phyloP scores from a whole-genome alignment of 164 flowering plant genomes.

The Santalum album region DNA sequence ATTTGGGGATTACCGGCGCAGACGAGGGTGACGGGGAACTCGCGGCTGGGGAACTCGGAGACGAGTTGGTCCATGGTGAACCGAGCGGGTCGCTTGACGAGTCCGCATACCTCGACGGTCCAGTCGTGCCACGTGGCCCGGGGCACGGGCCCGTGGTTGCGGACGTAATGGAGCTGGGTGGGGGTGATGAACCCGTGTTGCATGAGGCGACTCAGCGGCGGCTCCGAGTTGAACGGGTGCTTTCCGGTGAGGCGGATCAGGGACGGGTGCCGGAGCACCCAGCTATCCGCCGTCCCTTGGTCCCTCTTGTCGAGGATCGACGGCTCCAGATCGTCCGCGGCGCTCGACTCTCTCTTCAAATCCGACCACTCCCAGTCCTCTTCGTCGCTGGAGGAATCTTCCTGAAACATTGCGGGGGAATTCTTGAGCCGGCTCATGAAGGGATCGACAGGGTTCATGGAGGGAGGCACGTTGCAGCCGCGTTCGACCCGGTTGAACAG shows the following conservation, averaged over 20 bases:
- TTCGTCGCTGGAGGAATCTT: conserved; percentile 25
- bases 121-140: conserved; percentile 60
- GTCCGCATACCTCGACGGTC: conserved; percentile 76
- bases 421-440: too few relatives aligned
- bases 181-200: conserved; percentile 93
- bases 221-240: conserved; percentile 89
- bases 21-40: conserved; percentile 78
- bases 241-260: conserved; percentile 89
- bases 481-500: conserved; percentile 19
- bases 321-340: conserved; percentile 39
- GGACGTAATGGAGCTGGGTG: conserved; percentile 88
- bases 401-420: too few relatives aligned
- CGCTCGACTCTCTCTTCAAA: conserved; percentile 9
- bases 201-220: conserved; percentile 74
- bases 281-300: conserved; percentile 64
- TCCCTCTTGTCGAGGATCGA: conserved; percentile 51
- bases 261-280: conserved; percentile 70
- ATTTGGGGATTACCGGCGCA: conserved; percentile 88
- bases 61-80: conserved; percentile 77
- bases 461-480: too few relatives aligned
- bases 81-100: conserved; percentile 52
- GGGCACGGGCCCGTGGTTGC: conserved; percentile 94
- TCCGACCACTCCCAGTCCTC: conserved; percentile 20
- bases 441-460: too few relatives aligned
- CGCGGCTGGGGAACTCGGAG: conserved; percentile 46